Base-by-base conservation (phyloP, 352 stramenopile genomes). In the Phytophthora litchii region DNA sequence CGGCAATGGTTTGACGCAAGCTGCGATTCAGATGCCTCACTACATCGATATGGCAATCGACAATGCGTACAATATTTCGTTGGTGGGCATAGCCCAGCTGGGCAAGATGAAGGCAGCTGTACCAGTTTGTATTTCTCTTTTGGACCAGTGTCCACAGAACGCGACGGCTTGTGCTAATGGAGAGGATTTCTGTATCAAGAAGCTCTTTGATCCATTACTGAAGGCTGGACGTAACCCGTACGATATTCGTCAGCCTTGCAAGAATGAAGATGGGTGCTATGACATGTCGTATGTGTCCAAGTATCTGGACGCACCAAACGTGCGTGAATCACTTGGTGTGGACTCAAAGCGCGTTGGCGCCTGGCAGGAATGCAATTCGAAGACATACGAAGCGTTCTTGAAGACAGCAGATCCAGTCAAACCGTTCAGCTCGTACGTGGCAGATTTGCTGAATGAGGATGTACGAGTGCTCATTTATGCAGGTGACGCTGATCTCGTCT, bases 381-480 rank as follows among this genome's bases (percentile, higher is more conserved):
- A 91, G 10, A 86, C 98, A 20, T 92, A 96, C 54, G 58, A 79
- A 37, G 80, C 83, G 14, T 98, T 99, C 57, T 68, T 54, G 4
- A 38, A 50, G 8, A 58, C 78, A 19, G 70, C 62, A 25, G 93
- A 98, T 66, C 94, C 78, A 76, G 96, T 97, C 79, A 92, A 96
- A 57, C 75, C 94, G 16, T 97, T 94, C 61, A 76, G 84, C 23
- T 46, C 70, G 8, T 88, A 89, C 44, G 68, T 98, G 9, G 76
- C 80, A 0, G 85, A 96, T 29, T 59, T 99, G 47, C 70, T 99
- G 14, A 52, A 89, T 29, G 74, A 65, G 17, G 59, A 42, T 13
- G 54, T 89, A 3, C 80, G 80, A 4, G 92, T 97, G 6, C 76
- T 99, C 11, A 92, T 99, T 43, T 99, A 99, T 79, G 89, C 91